Base-by-base conservation (phyloP, 306 rosid species). In the Echinosophora koreensis region DNA sequence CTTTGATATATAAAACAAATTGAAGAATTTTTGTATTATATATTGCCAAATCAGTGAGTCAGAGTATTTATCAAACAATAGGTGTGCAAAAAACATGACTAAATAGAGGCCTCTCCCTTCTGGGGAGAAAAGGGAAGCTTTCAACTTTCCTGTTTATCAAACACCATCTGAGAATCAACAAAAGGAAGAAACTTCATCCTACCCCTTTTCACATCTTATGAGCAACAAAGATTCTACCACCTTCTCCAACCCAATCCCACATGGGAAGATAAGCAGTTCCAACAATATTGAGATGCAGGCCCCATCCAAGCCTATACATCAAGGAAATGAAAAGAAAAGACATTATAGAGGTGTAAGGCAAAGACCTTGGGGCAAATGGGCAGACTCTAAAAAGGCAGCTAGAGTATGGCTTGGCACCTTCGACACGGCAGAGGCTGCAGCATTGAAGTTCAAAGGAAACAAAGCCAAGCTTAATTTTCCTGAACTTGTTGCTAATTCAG, bases 371-470 rank as follows among this genome's bases (percentile, higher is more conserved):
- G 90, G 90, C 0, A 84, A 84, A 34, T 87, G 87, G 84, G 90
- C 90, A 37, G 90, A 87, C 77, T 88, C 90, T 13, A 78, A 72
- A 37, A 87, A 87, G 16, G 87, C 82, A 50, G 87, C 88, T 1
- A 76, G 90, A 67, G 86, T 87, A 8, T 87, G 90, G 90, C 90
- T 87, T 55, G 90, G 90, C 7, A 87, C 90, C 14, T 87, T 86
- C 55, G 87, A 86, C 69, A 86, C 90, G 3, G 87, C 90, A 8
- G 90, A 87, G 17, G 90, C 77, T 63, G 90, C 90, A 35, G 90
- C 90, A 0, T 61, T 79, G 12, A 73, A 54, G 46, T 79, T 87
- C 84, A 79, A 82, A 76, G 88, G 90, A 76, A 79, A 72, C 68
- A 87, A 84, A 81, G 90, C 90, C 8, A 87, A 87, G 12, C 85